A percentile compares a stretch with the other conserved stretches of the same genome.
Evolutionary conservation across 2,329 filamentous ascomycete genomes (phyloP).

Genomic region (Cyphellophora attinorum): DNA sequence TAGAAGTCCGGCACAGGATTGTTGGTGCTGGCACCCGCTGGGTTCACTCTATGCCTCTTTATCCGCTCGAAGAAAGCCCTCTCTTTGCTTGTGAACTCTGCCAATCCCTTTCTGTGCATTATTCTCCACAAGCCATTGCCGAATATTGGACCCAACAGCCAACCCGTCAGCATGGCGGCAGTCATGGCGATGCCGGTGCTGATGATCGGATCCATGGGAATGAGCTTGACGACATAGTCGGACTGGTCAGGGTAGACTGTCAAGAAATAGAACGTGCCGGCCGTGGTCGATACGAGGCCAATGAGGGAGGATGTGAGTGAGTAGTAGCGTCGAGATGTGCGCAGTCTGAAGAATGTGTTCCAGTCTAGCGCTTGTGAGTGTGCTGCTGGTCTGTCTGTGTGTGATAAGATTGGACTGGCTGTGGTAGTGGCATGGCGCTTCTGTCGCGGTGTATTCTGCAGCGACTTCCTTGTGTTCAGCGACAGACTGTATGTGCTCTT

Average conservation of each 20-base stretch:
- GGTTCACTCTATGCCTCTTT: slow-evolving; percentile 86
- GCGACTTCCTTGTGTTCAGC: too few species aligned
- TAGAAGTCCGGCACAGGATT: slow-evolving; percentile 98
- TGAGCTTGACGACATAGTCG: slow-evolving; percentile 16
- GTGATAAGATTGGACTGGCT: slow-evolving; percentile 1
- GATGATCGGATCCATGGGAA: slow-evolving; percentile 68
- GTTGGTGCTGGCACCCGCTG: slow-evolving; percentile 73
- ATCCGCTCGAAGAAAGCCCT: slow-evolving; percentile 86
- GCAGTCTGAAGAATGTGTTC: slow-evolving; percentile 88
- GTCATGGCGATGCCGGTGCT: slow-evolving; percentile 73
- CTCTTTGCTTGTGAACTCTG: slow-evolving; percentile 57
- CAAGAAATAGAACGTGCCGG: slow-evolving; percentile 30
- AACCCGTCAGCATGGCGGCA: slow-evolving; percentile 69
- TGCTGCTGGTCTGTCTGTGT: neutral
- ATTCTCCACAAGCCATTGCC: slow-evolving; percentile 73
- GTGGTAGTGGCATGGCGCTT: slow-evolving; percentile 10
- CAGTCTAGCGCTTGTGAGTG: slow-evolving; percentile 53
- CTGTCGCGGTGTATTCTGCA: slow-evolving; percentile 10
- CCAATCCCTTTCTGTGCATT: slow-evolving; percentile 52
- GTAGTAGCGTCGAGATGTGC: slow-evolving; percentile 73
- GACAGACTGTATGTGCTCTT: too few species aligned
- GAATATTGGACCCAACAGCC: slow-evolving; percentile 75
- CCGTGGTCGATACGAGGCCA: slow-evolving; percentile 55
- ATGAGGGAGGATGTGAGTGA: slow-evolving; percentile 68
- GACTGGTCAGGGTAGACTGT: slow-evolving; percentile 14